Evolutionary conservation across 345 rosid genomes (phyloP), one percentile per base, ranked within the genome.

Genomic region (Odontarrhena argentea): DNA sequence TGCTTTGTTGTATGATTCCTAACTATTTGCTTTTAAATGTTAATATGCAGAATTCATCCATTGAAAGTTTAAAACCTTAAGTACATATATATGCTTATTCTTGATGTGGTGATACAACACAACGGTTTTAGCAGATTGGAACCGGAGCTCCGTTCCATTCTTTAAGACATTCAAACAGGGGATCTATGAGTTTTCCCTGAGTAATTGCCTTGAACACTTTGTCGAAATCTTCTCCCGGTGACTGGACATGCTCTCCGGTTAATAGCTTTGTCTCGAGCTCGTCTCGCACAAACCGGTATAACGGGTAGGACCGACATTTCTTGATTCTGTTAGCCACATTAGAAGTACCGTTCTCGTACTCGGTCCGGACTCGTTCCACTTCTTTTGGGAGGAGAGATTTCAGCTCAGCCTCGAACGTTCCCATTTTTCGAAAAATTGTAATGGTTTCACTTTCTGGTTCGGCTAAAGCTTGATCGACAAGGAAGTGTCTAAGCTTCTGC

Each of bases 61-160:
- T 45, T 18, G 22, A 18, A 18, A 18, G 22, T 18, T 30, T 18
- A 11, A 30, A 32, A 14, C 15, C 53, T 10, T 3, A 30, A 15
- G 26, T 44, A 12, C 25, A 18, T 18, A 18, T 18, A 18, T 18
- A 18, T 18, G 22, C 22, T 18, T 18, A 18, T 18, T 18, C 22
- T 18, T 18, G 22, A 18, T 18, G 22, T 18, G 22, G 22, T 18
- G 22, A 18, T 18, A 18, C 22, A 18, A 18, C 22, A 18, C 22
- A 18, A 18, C 22, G 22, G 22, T 54, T 15, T 55, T 59, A 69
- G 63, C 80, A 78, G 11, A 85, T 76, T 1, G 85, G 84, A 43
- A 83, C 63, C 47, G 90, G 90, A 38, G 82, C 76, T 24, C 87
- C 87, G 38, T 85, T 75, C 91, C 87, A 83, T 6, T 79, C 87